Conservation (phyloP, 2,329 filamentous ascomycete species). For the Apiospora marii region DNA sequence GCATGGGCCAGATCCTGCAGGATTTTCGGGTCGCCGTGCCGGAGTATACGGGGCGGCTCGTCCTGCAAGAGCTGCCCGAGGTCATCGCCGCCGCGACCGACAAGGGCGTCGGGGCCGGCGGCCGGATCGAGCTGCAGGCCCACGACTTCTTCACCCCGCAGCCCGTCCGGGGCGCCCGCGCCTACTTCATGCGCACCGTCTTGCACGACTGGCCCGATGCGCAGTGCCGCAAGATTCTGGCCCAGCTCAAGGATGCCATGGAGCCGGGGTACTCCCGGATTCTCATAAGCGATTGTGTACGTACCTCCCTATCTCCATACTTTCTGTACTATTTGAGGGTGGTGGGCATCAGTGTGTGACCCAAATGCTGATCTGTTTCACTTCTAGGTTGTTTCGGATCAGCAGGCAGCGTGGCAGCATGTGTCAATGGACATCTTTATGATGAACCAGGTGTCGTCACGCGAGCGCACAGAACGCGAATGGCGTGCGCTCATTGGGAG, state of each 20-base stretch:
- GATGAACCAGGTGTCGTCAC: conserved; percentile 30
- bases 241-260: conserved; percentile 59
- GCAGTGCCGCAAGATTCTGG: conserved; percentile 42
- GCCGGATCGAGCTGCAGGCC: conserved; percentile 4
- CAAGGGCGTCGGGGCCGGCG: conserved; percentile 20
- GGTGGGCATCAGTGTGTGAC: not conserved
- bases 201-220: conserved; percentile 51
- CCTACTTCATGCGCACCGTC: conserved; percentile 44
- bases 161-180: conserved; percentile 34
- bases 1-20: conserved; percentile 30
- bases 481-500: conserved; percentile 30
- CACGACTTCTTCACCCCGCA: conserved; percentile 23
- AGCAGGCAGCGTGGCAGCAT: conserved; percentile 33
- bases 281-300: conserved; percentile 41
- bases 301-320: not conserved
- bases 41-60: not conserved
- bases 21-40: conserved; percentile 23
- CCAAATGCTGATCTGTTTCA: not conserved
- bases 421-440: conserved; percentile 32
- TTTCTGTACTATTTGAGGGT: not conserved
- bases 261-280: conserved; percentile 54
- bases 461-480: conserved; percentile 32
- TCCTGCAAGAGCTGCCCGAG: conserved; percentile 3
- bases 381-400: conserved; percentile 29
- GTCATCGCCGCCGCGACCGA: not conserved